A percentile compares a stretch with the other conserved stretches of the same genome.
phyloP scores from a whole-genome alignment of 306 rosid species.

The Prunus davidiana region DNA sequence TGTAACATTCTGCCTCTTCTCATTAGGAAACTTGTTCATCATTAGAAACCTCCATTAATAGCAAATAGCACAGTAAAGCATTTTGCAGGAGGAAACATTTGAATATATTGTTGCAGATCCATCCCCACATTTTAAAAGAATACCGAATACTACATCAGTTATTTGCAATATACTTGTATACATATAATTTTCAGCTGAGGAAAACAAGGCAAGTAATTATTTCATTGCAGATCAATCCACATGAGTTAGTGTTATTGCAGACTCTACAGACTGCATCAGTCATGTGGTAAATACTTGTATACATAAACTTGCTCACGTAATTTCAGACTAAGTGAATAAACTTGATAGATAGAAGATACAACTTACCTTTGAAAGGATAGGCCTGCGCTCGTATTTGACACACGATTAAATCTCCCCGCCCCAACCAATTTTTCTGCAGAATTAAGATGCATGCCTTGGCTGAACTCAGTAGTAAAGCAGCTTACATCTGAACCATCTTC shows the following conservation, averaged over 20 bases:
- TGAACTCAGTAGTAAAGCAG: slow-evolving; percentile 52
- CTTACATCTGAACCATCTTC: slow-evolving; percentile 71
- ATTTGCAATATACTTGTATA: background rate
- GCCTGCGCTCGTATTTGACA: slow-evolving; percentile 45
- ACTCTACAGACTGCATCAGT: background rate
- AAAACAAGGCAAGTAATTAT: background rate
- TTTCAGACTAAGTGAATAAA: background rate
- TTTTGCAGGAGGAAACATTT: background rate
- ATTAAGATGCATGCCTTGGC: slow-evolving; percentile 65
- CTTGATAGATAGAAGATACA: background rate
- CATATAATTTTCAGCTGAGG: background rate
- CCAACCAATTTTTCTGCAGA: slow-evolving; percentile 65
- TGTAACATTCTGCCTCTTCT: background rate
- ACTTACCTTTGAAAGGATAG: slow-evolving; percentile 62
- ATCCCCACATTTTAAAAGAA: background rate
- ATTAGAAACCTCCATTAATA: background rate
- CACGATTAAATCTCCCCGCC: slow-evolving; percentile 52
- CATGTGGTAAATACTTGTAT: background rate
- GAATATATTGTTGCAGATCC: background rate
- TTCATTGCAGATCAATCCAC: background rate
- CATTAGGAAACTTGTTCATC: background rate
- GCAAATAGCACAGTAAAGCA: background rate
- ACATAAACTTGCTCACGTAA: background rate
- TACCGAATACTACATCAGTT: background rate
- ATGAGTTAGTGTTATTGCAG: background rate